phyloP scores from a whole-genome alignment of 2,329 filamentous ascomycete species.

The Venturia nashicola region DNA sequence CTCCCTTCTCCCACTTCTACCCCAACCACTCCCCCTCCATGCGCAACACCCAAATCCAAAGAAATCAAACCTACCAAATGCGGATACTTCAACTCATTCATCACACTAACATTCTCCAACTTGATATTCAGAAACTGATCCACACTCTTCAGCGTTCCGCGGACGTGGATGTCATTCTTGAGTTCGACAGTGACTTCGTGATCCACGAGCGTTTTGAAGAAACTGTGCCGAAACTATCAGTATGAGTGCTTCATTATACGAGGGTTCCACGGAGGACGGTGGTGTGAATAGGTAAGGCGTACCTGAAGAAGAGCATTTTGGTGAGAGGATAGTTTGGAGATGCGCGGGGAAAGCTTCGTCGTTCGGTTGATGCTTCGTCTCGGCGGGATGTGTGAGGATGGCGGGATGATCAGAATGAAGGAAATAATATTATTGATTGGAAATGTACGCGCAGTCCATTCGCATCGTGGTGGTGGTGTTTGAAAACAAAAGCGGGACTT shows the following conservation, averaged over 20 bases:
- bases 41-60: background rate
- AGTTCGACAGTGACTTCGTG: constrained; percentile 96
- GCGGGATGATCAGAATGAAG: background rate
- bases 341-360: background rate
- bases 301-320: constrained; percentile 11
- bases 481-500: background rate
- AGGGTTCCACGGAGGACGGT: background rate
- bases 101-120: constrained; percentile 82
- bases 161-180: constrained; percentile 98
- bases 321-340: background rate
- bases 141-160: constrained; percentile 65
- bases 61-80: constrained; percentile 55
- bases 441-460: background rate
- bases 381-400: background rate
- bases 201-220: constrained; percentile 80
- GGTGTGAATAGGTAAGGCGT: background rate
- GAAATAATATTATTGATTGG: background rate
- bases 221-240: background rate
- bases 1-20: background rate
- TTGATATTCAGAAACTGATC: constrained; percentile 25
- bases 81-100: constrained; percentile 89
- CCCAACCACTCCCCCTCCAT: background rate
- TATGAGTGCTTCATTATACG: background rate
- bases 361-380: background rate
- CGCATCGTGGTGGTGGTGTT: background rate